These are phyloP conservation scores for Phyllosticta capitalensis DNA, from an alignment of 2,329 filamentous ascomycete genomes.

Conservation along the genomic window DNA sequence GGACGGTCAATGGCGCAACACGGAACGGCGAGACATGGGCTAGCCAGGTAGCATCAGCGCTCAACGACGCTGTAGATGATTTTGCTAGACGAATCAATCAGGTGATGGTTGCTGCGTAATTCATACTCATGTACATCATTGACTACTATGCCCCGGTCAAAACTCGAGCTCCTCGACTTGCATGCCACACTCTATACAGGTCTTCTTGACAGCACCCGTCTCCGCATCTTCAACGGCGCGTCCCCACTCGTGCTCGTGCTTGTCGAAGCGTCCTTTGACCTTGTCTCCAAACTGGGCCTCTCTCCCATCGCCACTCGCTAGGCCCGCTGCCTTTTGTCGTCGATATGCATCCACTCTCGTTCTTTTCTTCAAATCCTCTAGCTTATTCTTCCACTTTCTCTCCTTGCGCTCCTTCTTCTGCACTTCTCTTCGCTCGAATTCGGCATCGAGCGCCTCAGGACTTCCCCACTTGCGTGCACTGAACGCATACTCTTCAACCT, in stretches of 20 bases:
- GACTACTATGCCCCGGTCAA: conserved; percentile 24
- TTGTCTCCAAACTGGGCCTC: conserved; percentile 61
- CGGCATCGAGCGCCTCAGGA: conserved; percentile 71
- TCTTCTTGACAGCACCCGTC: conserved; percentile 71
- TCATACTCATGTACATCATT: no score
- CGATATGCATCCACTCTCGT: conserved; percentile 86
- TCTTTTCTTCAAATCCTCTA: conserved; percentile 84
- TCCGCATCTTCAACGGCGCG: conserved; percentile 48
- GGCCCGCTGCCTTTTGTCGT: conserved; percentile 34
- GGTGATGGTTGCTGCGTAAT: no score
- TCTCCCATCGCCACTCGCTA: conserved; percentile 46
- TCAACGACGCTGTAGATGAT: neutral
- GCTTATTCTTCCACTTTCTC: conserved; percentile 80
- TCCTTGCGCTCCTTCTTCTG: conserved; percentile 83
- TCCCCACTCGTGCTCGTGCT: conserved; percentile 85
- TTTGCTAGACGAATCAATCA: no score
- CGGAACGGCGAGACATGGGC: neutral
- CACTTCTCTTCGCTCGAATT: conserved; percentile 69
- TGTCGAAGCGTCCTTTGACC: conserved; percentile 51
- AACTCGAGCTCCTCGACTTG: conserved; percentile 59
- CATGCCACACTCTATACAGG: conserved; percentile 56
- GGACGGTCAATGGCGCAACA: neutral
- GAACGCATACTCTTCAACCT: conserved; percentile 91
- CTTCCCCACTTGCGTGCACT: conserved; percentile 79
- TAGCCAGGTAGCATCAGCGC: neutral